These are phyloP conservation scores for Pichia cephalocereana DNA, from an alignment of 805 yeast genomes.

Conservation along the genomic window DNA sequence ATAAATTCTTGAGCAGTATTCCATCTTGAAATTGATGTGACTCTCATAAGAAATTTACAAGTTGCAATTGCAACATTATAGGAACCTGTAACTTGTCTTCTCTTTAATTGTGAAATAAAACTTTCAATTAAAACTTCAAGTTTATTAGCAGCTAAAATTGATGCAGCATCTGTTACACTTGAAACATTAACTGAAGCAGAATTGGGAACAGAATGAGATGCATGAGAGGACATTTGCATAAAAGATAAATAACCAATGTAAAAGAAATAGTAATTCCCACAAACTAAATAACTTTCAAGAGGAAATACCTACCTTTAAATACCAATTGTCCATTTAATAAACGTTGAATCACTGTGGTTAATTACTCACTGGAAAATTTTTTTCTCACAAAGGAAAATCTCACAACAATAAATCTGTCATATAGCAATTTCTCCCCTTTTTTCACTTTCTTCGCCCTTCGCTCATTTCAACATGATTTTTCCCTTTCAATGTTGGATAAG, in stretches of 20 bases:
- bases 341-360: too few species aligned
- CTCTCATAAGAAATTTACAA: slow-evolving; percentile 78
- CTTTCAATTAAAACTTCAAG: slow-evolving; percentile 25
- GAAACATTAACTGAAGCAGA: not conserved
- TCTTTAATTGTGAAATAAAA: slow-evolving; percentile 47
- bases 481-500: too few species aligned
- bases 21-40: slow-evolving; percentile 88
- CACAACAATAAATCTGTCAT: too few species aligned
- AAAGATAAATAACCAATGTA: not conserved
- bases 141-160: slow-evolving; percentile 17
- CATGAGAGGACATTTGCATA: not conserved
- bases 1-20: slow-evolving; percentile 64
- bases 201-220: not conserved
- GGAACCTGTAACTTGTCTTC: slow-evolving; percentile 79
- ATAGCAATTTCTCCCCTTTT: too few species aligned
- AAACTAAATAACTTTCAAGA: too few species aligned
- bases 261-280: too few species aligned
- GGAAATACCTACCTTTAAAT: too few species aligned
- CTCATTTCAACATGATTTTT: too few species aligned
- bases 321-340: too few species aligned
- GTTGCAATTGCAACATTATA: slow-evolving; percentile 78
- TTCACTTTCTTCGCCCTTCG: too few species aligned
- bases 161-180: not conserved
- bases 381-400: too few species aligned
- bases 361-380: too few species aligned